phyloP scores from a whole-genome alignment of 441 rosid species.

The Erodium texanum region DNA sequence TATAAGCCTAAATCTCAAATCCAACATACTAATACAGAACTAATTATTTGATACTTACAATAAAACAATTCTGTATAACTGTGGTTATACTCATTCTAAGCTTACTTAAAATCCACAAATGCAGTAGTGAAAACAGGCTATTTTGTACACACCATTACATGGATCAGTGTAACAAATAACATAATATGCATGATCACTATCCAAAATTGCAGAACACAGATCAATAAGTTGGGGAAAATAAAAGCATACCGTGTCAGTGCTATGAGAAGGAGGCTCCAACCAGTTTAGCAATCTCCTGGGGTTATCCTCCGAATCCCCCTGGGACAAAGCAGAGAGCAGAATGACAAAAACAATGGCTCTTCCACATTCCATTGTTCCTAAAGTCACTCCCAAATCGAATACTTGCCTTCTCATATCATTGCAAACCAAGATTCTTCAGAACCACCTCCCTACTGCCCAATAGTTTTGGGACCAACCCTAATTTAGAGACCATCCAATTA shows the following conservation, averaged over 20 bases:
- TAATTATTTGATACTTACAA: too few relatives aligned
- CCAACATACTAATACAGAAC: too few relatives aligned
- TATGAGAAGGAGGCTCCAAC: conserved; percentile 4
- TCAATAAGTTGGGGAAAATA: not conserved
- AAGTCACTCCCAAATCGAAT: conserved; percentile 28
- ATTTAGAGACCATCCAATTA: not conserved
- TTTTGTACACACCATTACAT: too few relatives aligned
- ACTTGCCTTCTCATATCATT: conserved; percentile 41
- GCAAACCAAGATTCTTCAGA: not conserved
- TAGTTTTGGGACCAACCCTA: too few relatives aligned
- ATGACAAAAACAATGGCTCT: conserved; percentile 24
- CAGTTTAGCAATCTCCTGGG: conserved; percentile 11
- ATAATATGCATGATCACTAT: not conserved
- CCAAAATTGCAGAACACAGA: too few relatives aligned
- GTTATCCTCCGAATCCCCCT: conserved; percentile 26
- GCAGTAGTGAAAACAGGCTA: not conserved
- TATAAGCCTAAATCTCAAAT: too few relatives aligned
- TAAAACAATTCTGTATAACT: too few relatives aligned
- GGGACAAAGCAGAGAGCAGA: conserved; percentile 29
- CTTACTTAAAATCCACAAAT: not conserved
- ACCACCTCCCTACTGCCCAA: too few relatives aligned
- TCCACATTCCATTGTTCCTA: conserved; percentile 35
- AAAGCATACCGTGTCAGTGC: conserved; percentile 9
- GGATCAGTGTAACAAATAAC: not conserved
- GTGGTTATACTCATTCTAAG: too few relatives aligned